Evolutionary conservation across 2,329 filamentous ascomycete genomes (phyloP).

Genomic region (Xylariaceae sp.): DNA sequence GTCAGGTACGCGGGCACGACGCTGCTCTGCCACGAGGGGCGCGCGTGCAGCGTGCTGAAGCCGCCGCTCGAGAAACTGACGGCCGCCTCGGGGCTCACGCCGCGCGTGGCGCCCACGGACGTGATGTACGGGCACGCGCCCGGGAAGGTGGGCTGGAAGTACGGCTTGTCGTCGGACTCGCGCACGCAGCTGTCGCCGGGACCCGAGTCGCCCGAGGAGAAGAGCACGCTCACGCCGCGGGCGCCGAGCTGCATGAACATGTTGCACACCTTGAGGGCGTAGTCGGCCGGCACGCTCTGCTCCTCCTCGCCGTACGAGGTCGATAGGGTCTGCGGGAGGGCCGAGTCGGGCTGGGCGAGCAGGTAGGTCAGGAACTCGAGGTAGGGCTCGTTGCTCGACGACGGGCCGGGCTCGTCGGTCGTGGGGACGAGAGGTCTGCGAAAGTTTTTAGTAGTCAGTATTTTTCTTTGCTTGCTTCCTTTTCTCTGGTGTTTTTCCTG

Average conservation of each 20-base stretch:
- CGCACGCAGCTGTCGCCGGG: slow-evolving; percentile 58
- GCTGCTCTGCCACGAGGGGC: slow-evolving; percentile 30
- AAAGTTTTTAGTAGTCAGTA: slow-evolving; percentile 12
- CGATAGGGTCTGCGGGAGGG: slow-evolving; percentile 55
- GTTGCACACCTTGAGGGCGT: slow-evolving; percentile 55
- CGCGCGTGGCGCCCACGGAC: slow-evolving; percentile 49
- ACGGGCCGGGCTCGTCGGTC: slow-evolving; percentile 42
- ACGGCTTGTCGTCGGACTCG: slow-evolving; percentile 39
- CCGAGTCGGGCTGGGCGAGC: slow-evolving; percentile 42
- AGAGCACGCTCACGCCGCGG: slow-evolving; percentile 56
- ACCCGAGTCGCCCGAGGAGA: slow-evolving; percentile 55
- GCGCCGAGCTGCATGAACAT: slow-evolving; percentile 59
- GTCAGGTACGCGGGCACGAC: slow-evolving; percentile 31
- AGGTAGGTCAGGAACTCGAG: slow-evolving; percentile 57
- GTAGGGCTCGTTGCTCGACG: slow-evolving; percentile 67
- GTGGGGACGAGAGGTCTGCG: slow-evolving; percentile 51
- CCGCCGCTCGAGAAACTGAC: slow-evolving; percentile 36
- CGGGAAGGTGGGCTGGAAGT: slow-evolving; percentile 37
- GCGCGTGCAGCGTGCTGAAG: slow-evolving; percentile 35
- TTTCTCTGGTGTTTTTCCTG: too few relatives aligned
- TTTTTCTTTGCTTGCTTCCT: too few relatives aligned
- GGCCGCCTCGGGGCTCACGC: slow-evolving; percentile 30
- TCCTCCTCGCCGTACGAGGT: slow-evolving; percentile 63
- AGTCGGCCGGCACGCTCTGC: slow-evolving; percentile 54
- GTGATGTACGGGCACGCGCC: slow-evolving; percentile 49